These are phyloP conservation scores for Epichloe sibirici DNA, from an alignment of 2,329 filamentous ascomycete genomes.

Conservation along the genomic window DNA sequence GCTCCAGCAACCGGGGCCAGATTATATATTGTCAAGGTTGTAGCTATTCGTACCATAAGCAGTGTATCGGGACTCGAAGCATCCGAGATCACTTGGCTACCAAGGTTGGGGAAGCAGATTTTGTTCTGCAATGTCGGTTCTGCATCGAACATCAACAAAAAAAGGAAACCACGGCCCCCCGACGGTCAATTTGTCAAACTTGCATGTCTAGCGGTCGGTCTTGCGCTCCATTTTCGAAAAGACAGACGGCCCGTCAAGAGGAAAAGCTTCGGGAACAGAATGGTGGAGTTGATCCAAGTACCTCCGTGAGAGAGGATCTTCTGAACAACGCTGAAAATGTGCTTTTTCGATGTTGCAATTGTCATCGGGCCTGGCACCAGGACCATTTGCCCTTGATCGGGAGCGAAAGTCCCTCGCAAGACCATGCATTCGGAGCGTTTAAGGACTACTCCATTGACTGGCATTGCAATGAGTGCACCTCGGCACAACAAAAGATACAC, in stretches of 20 bases:
- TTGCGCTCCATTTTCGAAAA: slow-evolving; percentile 63
- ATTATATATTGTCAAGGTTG: slow-evolving; percentile 89
- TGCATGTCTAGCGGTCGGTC: slow-evolving; percentile 55
- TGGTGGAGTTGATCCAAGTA: slow-evolving; percentile 63
- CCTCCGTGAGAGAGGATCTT: slow-evolving; percentile 44
- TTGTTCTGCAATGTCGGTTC: slow-evolving; percentile 80
- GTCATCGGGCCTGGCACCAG: slow-evolving; percentile 70
- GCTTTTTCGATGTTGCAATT: slow-evolving; percentile 70
- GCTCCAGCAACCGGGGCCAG: slow-evolving; percentile 39
- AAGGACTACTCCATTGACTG: slow-evolving; percentile 63
- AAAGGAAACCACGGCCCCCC: slow-evolving; percentile 60
- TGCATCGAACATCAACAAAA: slow-evolving; percentile 59
- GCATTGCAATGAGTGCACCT: slow-evolving; percentile 67
- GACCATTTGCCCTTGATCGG: slow-evolving; percentile 57
- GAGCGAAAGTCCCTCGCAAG: slow-evolving; percentile 20
- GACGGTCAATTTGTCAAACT: slow-evolving; percentile 56
- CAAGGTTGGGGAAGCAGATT: slow-evolving; percentile 64
- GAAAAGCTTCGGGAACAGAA: slow-evolving; percentile 74
- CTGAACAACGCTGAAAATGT: slow-evolving; percentile 67
- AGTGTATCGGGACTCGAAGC: slow-evolving; percentile 63
- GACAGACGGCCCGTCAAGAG: slow-evolving; percentile 65
- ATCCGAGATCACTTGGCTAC: slow-evolving; percentile 78
- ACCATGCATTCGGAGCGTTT: slow-evolving; percentile 38
- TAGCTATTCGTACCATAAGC: slow-evolving; percentile 68
- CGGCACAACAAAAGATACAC: slow-evolving; percentile 54